Conservation (phyloP, 2,329 filamentous ascomycete genomes). For the Aspergillus brunneoviolaceus region DNA sequence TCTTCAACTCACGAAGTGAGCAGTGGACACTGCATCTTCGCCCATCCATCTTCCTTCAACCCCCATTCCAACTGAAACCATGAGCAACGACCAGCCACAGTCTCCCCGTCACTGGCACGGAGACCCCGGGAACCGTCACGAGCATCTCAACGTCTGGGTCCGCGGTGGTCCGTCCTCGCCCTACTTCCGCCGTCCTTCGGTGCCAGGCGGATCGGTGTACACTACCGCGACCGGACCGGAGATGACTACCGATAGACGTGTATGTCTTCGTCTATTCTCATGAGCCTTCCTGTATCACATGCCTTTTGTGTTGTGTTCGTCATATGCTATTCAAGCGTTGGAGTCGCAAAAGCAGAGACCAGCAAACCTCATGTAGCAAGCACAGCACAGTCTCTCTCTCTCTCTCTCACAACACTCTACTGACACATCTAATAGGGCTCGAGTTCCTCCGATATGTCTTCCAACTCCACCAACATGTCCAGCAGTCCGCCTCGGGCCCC, state of each 20-base stretch:
- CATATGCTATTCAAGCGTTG: background rate
- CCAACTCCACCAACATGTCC: conserved; percentile 16
- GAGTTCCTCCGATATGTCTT: conserved; percentile 29
- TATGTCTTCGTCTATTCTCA: conserved; percentile 19
- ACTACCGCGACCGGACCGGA: conserved; percentile 14
- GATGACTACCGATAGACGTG: conserved; percentile 23
- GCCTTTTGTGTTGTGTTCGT: background rate
- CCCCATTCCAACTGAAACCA: conserved; percentile 10
- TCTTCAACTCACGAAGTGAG: conserved; percentile 1
- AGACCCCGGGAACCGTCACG: conserved; percentile 32
- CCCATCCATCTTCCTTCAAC: background rate
- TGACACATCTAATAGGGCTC: conserved; percentile 24
- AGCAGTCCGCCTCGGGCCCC: conserved; percentile 17
- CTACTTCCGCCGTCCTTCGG: conserved; percentile 24
- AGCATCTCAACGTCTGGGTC: conserved; percentile 40
- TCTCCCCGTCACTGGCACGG: conserved; percentile 39
- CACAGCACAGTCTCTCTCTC: background rate
- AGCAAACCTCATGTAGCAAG: background rate
- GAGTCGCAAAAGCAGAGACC: background rate
- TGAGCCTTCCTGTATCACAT: background rate
- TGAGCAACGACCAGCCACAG: conserved; percentile 22
- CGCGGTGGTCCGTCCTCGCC: conserved; percentile 26
- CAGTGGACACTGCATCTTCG: conserved; percentile 2
- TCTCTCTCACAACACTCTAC: background rate
- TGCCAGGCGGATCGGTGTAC: background rate